A percentile compares a stretch with the other conserved stretches of the same genome.
phyloP scores from a whole-genome alignment of 768 basidiomycete species.

The Leccinum boreale region DNA sequence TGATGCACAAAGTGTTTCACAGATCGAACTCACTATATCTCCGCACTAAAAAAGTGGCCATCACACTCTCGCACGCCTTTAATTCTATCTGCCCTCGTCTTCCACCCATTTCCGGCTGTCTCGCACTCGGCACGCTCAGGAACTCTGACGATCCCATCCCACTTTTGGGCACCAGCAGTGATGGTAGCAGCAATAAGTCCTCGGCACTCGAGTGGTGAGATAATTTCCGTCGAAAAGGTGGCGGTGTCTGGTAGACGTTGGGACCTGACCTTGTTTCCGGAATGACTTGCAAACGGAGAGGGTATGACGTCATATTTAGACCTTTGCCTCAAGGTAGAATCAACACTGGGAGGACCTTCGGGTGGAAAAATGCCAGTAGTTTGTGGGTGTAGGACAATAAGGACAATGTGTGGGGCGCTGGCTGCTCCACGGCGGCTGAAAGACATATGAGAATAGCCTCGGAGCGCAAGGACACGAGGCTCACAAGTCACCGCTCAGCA shows the following conservation, averaged over 20 bases:
- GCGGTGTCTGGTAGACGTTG: constrained; percentile 9
- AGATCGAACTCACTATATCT: constrained; percentile 27
- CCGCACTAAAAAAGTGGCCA: constrained; percentile 40
- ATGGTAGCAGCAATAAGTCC: constrained; percentile 45
- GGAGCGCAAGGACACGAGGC: constrained; percentile 22
- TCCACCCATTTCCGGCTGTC: constrained; percentile 24
- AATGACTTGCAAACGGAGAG: constrained; percentile 13
- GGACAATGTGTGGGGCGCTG: constrained; percentile 15
- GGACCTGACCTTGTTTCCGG: constrained; percentile 7
- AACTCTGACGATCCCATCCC: constrained; percentile 52
- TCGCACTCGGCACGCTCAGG: constrained; percentile 32
- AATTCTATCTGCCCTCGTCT: constrained; percentile 23
- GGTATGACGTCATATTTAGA: constrained; percentile 12
- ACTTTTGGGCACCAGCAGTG: constrained; percentile 32
- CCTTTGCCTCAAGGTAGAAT: constrained; percentile 12
- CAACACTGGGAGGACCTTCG: constrained; percentile 10
- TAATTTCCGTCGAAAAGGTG: constrained; percentile 36
- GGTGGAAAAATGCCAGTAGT: constrained; percentile 12
- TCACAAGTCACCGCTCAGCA: constrained; percentile 57
- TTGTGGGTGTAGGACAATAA: constrained; percentile 17
- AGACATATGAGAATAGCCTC: background rate
- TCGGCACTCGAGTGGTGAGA: constrained; percentile 40
- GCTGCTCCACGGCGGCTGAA: constrained; percentile 43
- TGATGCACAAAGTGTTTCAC: background rate
- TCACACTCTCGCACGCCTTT: constrained; percentile 20